Base-by-base conservation (phyloP, 2,329 filamentous ascomycete species). In the Colletotrichum siamense region DNA sequence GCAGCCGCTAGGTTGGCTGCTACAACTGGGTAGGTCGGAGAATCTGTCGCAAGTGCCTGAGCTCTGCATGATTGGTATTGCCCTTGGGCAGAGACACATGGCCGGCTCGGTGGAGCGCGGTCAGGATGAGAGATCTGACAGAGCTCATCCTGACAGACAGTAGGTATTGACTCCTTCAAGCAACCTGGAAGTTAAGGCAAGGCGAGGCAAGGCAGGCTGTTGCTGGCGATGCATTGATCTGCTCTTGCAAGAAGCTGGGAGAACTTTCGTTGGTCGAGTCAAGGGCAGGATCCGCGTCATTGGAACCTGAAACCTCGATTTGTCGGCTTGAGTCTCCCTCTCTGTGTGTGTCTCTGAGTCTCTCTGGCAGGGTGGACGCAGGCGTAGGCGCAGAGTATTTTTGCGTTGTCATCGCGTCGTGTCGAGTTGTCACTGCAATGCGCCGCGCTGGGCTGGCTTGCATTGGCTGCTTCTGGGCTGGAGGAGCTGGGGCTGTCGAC, bases 31-130 rank as follows among this genome's bases (percentile, higher is more conserved):
- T 52, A 59, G 63, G 59, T 36, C 30, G 57, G 57, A 66, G 26
- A 39, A 74, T 39, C 63, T 36, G 74, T 69, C 59, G 71, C 61
- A 75, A 70, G 65, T 69, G 59, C 66, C 65, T 70, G 63, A 55
- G 69, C 55, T 75, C 57, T 63, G 69, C 69, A 75, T 62, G 62
- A 68, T 26, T 52, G 61, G 63, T 57, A 26, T 44, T 59, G 30
- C 18, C 28, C 62, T 73, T 66, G 64, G 71, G 74, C 74, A 69
- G 74, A 70, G 74, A 76, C 74, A 70, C 65, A 69, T 76, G 64
- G 71, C 57, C 52, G 65, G 59, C 64, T 49, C 13, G 57, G 61
- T 62, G 71, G 64, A 74, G 57, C 44, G n/a, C 13, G 24, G n/a
- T 64, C 62, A 26, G 62, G 22, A 64, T 39, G 62, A 32, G 62